Evolutionary conservation across 257 asterid species (phyloP), one percentile per base, ranked within the genome.

Genomic region (Asclepias syriaca): DNA sequence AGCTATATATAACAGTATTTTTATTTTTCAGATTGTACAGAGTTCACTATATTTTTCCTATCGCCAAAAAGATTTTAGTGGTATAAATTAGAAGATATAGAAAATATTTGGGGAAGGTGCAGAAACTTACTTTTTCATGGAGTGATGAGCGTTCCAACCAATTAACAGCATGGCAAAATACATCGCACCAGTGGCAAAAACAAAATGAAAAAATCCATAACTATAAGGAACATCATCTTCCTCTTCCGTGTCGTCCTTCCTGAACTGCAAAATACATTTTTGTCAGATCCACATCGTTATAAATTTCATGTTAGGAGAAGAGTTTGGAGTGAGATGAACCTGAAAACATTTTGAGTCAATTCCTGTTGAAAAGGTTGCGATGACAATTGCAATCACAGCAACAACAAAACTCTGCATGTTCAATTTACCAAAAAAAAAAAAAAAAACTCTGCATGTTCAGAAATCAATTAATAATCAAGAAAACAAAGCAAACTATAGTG

Each of bases 121-220:
- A 16, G 68, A 71, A 67, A 50, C 86, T 66, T 78, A 70, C 89
- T 66, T 85, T 72, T 81, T 82, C 89, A 85, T 85, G 75, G 84
- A 24, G 29, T 82, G 89, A 74, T 85, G 86, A 72, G 84, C 57
- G 65, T 85, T 85, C 89, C 89, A 85, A 45, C 89, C 86, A 56
- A 84, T 79, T 67, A 84, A 78, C 60, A 84, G 83, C 89, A 84
- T 84, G 19, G 86, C 86, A 46, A 84, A 84, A 54, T 84, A 84
- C 89, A 84, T 84, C 6, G 89, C 89, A 66, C 89, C 89, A 14
- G 89, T 82, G 34, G 89, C 86, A 65, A 82, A 84, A 37, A 84
- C 86, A 49, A 84, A 78, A 71, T 84, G 89, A 70, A 84, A 84
- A 76, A 84, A 84, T 73, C 85, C 86, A 32, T 66, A 84, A 46